Percentiles rank a stretch among this genome's conserved stretches.
Conservation (phyloP, 108 stramenopile species). For the Chaetoceros tenuissimus region DNA sequence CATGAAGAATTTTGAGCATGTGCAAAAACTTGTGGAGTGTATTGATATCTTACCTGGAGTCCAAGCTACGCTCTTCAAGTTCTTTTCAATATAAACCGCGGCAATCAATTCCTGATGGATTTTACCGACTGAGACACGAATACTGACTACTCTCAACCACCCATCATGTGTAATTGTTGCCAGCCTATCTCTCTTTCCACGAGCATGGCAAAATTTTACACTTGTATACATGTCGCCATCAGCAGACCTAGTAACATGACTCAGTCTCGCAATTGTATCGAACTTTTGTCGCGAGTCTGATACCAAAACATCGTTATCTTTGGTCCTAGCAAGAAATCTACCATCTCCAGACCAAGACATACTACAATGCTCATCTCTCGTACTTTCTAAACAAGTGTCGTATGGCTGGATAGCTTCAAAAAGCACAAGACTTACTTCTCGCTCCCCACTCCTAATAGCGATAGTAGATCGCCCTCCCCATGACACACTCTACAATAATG, state of each 20-base stretch:
- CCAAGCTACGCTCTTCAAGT: slow-evolving; percentile 18
- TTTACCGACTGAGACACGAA: neutral
- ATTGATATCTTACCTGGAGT: neutral
- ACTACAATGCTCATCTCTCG: slow-evolving; percentile 7
- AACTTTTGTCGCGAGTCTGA: slow-evolving; percentile 8
- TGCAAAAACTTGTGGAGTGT: too few species aligned
- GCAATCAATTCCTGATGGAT: neutral
- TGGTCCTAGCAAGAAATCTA: slow-evolving; percentile 7
- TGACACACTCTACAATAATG: slow-evolving; percentile 7
- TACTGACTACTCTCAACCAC: slow-evolving; percentile 4
- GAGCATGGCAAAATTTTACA: slow-evolving; percentile 9
- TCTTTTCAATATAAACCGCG: slow-evolving; percentile 11
- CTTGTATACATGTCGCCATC: neutral
- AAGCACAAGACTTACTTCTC: slow-evolving; percentile 10
- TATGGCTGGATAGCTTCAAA: slow-evolving; percentile 13
- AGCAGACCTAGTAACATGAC: neutral
- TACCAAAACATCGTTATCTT: slow-evolving; percentile 4
- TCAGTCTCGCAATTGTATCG: neutral
- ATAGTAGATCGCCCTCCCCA: slow-evolving; percentile 13
- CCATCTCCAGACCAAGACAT: slow-evolving; percentile 21
- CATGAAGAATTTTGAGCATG: too few species aligned
- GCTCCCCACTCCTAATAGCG: slow-evolving; percentile 13
- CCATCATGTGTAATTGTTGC: slow-evolving; percentile 13
- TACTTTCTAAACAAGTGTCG: neutral
- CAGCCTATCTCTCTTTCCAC: slow-evolving; percentile 1